Base-by-base conservation (phyloP, 2,329 filamentous ascomycete species). In the Tolypocladium inflatum region DNA sequence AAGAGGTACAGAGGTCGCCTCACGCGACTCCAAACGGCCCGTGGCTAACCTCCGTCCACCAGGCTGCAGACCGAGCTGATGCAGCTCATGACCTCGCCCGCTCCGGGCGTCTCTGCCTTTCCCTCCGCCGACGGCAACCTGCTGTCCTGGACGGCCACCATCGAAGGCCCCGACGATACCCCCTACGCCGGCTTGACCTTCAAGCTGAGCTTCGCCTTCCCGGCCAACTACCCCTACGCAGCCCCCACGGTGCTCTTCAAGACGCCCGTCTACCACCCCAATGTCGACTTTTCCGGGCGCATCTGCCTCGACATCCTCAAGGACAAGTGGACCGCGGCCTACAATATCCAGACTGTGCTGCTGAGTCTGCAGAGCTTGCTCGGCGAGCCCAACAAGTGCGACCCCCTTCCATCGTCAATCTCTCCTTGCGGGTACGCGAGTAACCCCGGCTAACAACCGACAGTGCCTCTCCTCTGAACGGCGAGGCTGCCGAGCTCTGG, bases 271-370 rank as follows among this genome's bases (percentile, higher is more conserved):
- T 99, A 97, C 80, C 94, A 99, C 74, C 94, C 94, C 57, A 99
- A 99, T 68, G 90, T 99, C 66, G 94, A 99, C 77, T 97, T 99
- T 78, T 92, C 89, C 4, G 94, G 94, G 45, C 85, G 94, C 58
- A 99, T 99, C 74, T 99, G 94, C 73, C 81, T 99, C 61, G 95
- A 99, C 70, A 99, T 99, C 65, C 81, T 99, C 63, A 97, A 97
- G 81, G 94, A 97, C 74, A 97, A 97, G 78, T 99, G 94, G 94
- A 96, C 91, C 60, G 91, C 94, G 21, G 92, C 95, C 50, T 95
- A 97, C 81, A 97, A 97, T 70, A 91, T 96, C 61, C 90, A 95
- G 74, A 96, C 89, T 53, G 90, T 99, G 53, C 79, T 99, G 57
- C 74, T 99, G 67, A 97, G 93, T 66, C 76, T 99, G 74, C 94